Conservation (phyloP, 495 filamentous ascomycete species). For the Neurospora tetrasperma region DNA sequence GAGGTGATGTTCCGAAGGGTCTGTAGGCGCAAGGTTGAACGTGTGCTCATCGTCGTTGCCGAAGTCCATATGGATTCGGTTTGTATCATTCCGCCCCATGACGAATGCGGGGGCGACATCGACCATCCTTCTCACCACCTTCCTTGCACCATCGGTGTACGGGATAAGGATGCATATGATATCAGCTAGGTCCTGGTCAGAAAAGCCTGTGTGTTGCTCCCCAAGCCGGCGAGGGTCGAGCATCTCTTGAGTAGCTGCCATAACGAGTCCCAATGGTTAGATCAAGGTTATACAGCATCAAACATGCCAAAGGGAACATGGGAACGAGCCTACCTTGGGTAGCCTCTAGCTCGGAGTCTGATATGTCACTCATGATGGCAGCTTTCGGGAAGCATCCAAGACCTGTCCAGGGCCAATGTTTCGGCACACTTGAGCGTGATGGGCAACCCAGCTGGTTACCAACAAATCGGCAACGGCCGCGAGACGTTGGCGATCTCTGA, state of each 20-base stretch:
- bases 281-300: constrained; percentile 8
- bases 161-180: constrained; percentile 86
- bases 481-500: background rate
- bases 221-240: constrained; percentile 71
- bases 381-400: background rate
- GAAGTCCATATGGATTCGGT: constrained; percentile 40
- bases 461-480: background rate
- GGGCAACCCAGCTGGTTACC: background rate
- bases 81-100: constrained; percentile 27
- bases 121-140: constrained; percentile 50
- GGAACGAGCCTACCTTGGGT: constrained; percentile 18
- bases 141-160: constrained; percentile 56
- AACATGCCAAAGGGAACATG: background rate
- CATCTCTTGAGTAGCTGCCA: constrained; percentile 64
- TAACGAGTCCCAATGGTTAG: background rate
- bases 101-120: constrained; percentile 28
- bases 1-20: constrained; percentile 55
- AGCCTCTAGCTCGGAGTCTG: background rate
- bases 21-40: constrained; percentile 33
- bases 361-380: background rate
- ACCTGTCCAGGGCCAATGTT: background rate
- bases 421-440: background rate
- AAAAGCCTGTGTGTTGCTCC: constrained; percentile 64
- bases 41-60: constrained; percentile 30
- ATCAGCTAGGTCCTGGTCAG: constrained; percentile 70